Percentiles rank a stretch among this genome's conserved stretches.
Evolutionary conservation across 768 basidiomycete species (phyloP).

Genomic region (Tulasnella sp.): DNA sequence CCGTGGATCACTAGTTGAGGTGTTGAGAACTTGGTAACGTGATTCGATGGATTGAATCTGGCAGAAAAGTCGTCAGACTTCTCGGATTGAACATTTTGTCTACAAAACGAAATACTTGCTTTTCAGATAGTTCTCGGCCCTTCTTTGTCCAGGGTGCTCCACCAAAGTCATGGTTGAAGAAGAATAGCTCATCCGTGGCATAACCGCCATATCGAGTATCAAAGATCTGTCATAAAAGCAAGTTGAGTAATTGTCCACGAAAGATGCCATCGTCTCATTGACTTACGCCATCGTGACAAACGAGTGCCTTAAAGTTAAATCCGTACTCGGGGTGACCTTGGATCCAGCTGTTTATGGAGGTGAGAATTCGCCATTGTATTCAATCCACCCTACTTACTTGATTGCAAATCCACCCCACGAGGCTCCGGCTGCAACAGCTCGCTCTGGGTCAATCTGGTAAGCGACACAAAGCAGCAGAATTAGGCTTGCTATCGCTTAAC

Average conservation of each 20-base stretch:
- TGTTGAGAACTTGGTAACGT: constrained; percentile 72
- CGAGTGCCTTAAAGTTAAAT: constrained; percentile 81
- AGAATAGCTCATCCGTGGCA: constrained; percentile 72
- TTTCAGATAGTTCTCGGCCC: constrained; percentile 39
- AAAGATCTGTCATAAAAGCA: constrained; percentile 40
- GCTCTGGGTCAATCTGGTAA: constrained; percentile 50
- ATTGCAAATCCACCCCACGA: constrained; percentile 83
- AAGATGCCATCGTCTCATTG: constrained; percentile 7
- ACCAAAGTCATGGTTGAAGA: constrained; percentile 59
- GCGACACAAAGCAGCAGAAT: neutral
- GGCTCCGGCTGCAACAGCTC: constrained; percentile 50
- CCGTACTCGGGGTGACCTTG: constrained; percentile 83
- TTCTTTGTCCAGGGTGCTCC: constrained; percentile 64
- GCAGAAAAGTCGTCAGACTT: too few species aligned
- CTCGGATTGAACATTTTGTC: neutral
- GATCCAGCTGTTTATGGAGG: constrained; percentile 55
- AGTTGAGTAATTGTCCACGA: neutral
- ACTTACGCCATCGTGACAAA: constrained; percentile 81
- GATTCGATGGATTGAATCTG: constrained; percentile 69
- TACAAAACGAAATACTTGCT: constrained; percentile 31
- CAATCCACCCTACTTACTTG: constrained; percentile 39
- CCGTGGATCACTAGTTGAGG: constrained; percentile 78
- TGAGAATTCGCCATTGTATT: neutral
- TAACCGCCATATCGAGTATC: constrained; percentile 70
- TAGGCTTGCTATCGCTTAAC: neutral